These are phyloP conservation scores for Stephanodiscus triporus DNA, from an alignment of 108 stramenopile species.

Conservation along the genomic window DNA sequence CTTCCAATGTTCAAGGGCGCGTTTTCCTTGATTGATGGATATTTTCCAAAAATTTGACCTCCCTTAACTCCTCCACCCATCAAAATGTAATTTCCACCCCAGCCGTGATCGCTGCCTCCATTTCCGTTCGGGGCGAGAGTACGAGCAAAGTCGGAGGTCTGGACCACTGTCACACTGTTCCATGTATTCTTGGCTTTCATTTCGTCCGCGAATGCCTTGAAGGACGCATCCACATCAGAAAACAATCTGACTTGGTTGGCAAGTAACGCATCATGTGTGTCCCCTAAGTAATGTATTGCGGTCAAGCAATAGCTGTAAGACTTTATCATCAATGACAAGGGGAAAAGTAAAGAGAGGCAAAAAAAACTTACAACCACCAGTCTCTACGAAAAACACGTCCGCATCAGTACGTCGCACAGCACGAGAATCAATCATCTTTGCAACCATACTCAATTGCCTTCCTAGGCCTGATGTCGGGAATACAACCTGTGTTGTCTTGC, in stretches of 20 bases:
- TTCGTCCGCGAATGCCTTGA: constrained; percentile 58
- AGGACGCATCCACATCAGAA: constrained; percentile 50
- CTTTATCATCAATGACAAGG: background rate
- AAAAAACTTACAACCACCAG: constrained; percentile 52
- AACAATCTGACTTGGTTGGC: constrained; percentile 32
- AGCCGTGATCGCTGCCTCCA: constrained; percentile 60
- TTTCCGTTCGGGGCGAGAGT: constrained; percentile 62
- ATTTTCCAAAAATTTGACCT: constrained; percentile 49
- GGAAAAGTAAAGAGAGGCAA: background rate
- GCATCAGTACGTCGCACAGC: constrained; percentile 52
- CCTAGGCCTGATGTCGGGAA: constrained; percentile 42
- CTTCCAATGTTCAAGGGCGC: constrained; percentile 37
- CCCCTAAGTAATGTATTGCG: constrained; percentile 28
- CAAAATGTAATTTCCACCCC: constrained; percentile 61
- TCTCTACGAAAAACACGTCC: constrained; percentile 59
- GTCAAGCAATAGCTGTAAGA: constrained; percentile 1
- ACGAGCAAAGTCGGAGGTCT: constrained; percentile 70
- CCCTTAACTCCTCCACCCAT: constrained; percentile 53
- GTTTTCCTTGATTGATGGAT: constrained; percentile 36
- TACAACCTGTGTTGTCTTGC: background rate
- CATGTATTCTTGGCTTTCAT: constrained; percentile 57
- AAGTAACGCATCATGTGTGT: constrained; percentile 56
- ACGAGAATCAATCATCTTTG: constrained; percentile 59
- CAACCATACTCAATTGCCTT: constrained; percentile 46
- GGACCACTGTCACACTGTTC: constrained; percentile 62